A percentile compares a stretch with the other conserved stretches of the same genome.
Evolutionary conservation across 148 eudicot genomes (phyloP).

Genomic region (Rheum nobile): DNA sequence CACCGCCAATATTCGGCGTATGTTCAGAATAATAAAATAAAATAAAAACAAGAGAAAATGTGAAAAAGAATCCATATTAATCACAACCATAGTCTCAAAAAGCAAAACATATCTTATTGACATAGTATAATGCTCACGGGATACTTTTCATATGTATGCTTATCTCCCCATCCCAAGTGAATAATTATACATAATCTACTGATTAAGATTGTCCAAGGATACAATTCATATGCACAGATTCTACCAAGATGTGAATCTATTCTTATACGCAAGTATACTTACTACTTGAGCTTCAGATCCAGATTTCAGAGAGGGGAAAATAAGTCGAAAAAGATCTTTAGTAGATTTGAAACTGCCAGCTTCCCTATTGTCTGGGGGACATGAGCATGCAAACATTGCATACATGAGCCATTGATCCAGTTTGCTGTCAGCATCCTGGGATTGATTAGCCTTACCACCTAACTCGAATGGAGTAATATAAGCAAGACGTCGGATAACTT

Average conservation of each 20-base stretch:
- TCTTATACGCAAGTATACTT: constrained; percentile 24
- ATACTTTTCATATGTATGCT: background rate
- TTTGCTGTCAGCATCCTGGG: constrained; percentile 84
- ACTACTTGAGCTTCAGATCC: constrained; percentile 94
- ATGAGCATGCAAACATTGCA: constrained; percentile 96
- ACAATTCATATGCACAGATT: background rate
- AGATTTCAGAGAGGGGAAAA: constrained; percentile 83
- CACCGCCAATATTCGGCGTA: background rate
- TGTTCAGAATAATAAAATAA: background rate
- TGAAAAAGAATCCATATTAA: background rate
- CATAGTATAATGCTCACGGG: background rate
- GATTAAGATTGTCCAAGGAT: background rate
- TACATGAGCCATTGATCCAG: constrained; percentile 99
- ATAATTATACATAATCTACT: background rate
- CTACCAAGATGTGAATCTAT: constrained; percentile 1
- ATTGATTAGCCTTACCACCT: constrained; percentile 88
- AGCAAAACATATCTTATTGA: background rate
- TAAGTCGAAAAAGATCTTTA: constrained; percentile 77
- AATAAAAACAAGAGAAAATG: background rate
- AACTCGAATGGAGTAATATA: constrained; percentile 85
- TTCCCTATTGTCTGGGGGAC: constrained; percentile 77
- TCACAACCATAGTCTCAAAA: background rate
- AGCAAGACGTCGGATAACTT: constrained; percentile 87
- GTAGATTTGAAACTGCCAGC: constrained; percentile 63
- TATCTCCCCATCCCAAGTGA: background rate